These are phyloP conservation scores for Amyloporia xantha DNA, from an alignment of 768 basidiomycete genomes.

Conservation along the genomic window DNA sequence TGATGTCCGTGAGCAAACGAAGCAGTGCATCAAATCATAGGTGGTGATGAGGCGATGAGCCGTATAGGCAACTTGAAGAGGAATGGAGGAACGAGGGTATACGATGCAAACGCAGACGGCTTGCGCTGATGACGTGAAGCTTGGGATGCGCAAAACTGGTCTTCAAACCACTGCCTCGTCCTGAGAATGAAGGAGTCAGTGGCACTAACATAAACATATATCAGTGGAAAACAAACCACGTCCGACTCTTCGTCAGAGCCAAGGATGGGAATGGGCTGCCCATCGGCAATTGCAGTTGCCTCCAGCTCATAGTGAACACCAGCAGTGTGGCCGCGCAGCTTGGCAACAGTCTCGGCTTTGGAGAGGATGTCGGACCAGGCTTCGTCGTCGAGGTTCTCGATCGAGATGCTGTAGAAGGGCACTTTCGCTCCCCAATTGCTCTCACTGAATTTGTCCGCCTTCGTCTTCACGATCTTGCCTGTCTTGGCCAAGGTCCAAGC, in stretches of 20 bases:
- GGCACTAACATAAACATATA: neutral
- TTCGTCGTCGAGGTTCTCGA: neutral
- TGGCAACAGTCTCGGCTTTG: neutral
- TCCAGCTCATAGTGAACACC: neutral
- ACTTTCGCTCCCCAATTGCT: neutral
- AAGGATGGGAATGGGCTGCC: neutral
- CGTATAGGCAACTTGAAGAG: neutral
- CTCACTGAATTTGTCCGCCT: neutral
- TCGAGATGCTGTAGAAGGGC: neutral
- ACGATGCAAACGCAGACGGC: neutral
- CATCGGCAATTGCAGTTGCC: neutral
- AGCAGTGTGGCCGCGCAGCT: no score
- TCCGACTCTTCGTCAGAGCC: neutral
- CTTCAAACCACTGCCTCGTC: neutral
- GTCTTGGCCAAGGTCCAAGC: neutral
- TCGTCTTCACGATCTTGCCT: neutral
- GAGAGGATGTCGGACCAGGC: neutral
- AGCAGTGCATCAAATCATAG: no score
- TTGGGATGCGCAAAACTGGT: neutral
- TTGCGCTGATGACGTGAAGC: neutral
- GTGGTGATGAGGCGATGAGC: neutral
- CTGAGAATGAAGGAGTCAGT: neutral
- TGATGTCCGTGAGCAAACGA: no score
- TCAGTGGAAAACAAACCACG: neutral
- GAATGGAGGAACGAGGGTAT: neutral